A percentile compares a stretch with the other conserved stretches of the same genome.
These are phyloP conservation scores for Scleroderma bovista DNA, from an alignment of 768 basidiomycete genomes.

Conservation along the genomic window DNA sequence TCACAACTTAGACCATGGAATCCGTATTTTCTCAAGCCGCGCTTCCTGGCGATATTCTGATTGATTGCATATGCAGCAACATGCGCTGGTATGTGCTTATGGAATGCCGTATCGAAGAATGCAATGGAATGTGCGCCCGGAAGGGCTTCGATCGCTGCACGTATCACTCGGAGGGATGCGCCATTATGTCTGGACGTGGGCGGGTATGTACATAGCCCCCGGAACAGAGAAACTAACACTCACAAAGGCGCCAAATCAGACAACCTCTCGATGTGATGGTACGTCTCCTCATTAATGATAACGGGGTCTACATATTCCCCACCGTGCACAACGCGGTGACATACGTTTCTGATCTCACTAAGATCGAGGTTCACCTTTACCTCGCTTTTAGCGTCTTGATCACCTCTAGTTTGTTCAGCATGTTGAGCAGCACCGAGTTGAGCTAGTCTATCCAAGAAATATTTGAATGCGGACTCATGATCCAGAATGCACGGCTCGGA, in stretches of 20 bases:
- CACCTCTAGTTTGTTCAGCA: constrained; percentile 3
- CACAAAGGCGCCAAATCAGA: constrained; percentile 79
- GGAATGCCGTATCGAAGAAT: constrained; percentile 87
- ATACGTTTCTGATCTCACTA: constrained; percentile 46
- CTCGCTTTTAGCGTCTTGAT: background rate
- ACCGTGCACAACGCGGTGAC: constrained; percentile 84
- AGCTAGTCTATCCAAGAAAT: constrained; percentile 49
- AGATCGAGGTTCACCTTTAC: constrained; percentile 31
- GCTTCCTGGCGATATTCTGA: constrained; percentile 50
- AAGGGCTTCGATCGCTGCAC: constrained; percentile 54
- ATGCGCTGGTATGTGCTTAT: constrained; percentile 68
- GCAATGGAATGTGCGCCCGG: constrained; percentile 71
- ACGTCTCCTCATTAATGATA: constrained; percentile 59
- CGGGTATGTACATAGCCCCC: background rate
- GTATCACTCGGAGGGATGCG: constrained; percentile 53
- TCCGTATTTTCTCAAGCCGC: constrained; percentile 82
- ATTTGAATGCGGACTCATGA: constrained; percentile 57
- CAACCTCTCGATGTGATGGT: constrained; percentile 66
- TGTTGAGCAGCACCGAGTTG: constrained; percentile 19
- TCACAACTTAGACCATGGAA: constrained; percentile 83
- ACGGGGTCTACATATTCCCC: constrained; percentile 73
- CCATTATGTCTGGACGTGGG: constrained; percentile 48
- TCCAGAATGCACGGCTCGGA: constrained; percentile 38
- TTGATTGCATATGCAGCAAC: constrained; percentile 78
- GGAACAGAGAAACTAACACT: constrained; percentile 22